Percentiles rank a stretch among this genome's conserved stretches.
These are phyloP conservation scores for Cladosporium sp. DNA, from an alignment of 2,329 filamentous ascomycete species.

Conservation along the genomic window DNA sequence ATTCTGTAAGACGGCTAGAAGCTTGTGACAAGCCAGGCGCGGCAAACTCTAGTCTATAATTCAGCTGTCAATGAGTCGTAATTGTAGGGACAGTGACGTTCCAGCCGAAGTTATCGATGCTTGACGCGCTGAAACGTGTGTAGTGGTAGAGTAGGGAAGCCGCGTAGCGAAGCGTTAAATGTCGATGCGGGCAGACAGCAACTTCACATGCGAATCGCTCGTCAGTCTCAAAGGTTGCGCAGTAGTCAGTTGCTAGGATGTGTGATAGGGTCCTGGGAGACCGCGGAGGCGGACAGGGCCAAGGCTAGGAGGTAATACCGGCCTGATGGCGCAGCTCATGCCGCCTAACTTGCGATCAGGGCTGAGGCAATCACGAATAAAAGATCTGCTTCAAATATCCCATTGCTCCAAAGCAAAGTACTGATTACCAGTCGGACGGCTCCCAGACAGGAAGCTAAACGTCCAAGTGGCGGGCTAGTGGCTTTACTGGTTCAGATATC, in stretches of 20 bases:
- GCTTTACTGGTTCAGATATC: neutral
- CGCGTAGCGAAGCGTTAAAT: neutral
- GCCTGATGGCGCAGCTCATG: neutral
- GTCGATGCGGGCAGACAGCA: neutral
- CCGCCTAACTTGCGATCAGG: neutral
- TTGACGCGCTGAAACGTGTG: neutral
- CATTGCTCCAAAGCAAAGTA: too few species aligned
- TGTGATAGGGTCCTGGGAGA: neutral
- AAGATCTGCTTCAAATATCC: too few species aligned
- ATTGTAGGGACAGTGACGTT: neutral
- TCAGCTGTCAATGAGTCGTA: neutral
- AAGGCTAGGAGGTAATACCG: constrained; percentile 7
- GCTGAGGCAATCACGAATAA: neutral
- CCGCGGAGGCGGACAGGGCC: constrained; percentile 8
- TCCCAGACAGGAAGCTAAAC: neutral
- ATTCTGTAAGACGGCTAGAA: constrained; percentile 10
- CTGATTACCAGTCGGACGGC: neutral
- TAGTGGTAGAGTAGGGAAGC: neutral
- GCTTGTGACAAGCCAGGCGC: neutral
- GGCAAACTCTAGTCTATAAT: neutral
- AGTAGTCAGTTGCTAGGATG: neutral
- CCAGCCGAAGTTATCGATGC: too few species aligned
- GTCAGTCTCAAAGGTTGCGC: neutral
- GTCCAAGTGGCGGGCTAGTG: neutral
- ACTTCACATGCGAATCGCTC: neutral